Evolutionary conservation across 2,329 filamentous ascomycete genomes (phyloP), one percentile per base, ranked within the genome.

Genomic region (Alternaria metachromatica): DNA sequence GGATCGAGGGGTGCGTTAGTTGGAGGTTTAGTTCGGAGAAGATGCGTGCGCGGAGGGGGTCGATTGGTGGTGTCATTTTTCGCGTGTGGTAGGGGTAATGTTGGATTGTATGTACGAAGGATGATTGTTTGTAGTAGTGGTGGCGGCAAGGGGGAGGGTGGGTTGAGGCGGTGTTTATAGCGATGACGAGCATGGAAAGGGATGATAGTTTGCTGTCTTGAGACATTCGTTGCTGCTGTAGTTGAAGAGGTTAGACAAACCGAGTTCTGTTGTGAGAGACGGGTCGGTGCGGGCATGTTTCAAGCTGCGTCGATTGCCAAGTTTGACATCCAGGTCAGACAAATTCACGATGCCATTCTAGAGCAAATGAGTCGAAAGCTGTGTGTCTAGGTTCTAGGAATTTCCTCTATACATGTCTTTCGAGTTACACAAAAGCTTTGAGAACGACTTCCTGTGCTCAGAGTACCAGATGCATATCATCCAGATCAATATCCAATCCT

Each of bases 401-500:
- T n/a, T 2, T 13, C 26, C 5, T 51, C 1, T 33, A 30, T 30
- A 6, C 4, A 20, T 20, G 5, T 3, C 15, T 13, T 4, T 30
- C 25, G 12, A 12, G n/a, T n/a, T 13, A 8, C 11, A 4, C 12
- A 10, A 4, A 20, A 7, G 5, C 2, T 50, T 15, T 6, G n/a
- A 28, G 9, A 26, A 30, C n/a, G 5, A 12, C 5, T 20, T 9
- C 20, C 18, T 51, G 12, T 25, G 8, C 49, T 70, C 60, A 79
- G 5, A 79, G 48, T 4, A 78, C 69, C 58, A 79, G 58, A 8
- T 68, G 44, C 69, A 76, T 70, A 25, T 73, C 65, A 1, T 84
- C 79, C 33, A 84, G 63, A 62, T 84, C 80, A 60, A 82, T 78
- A 48, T 83, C 77, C 20, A 80, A 63, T 0, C 81, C 82, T 11